phyloP scores from a whole-genome alignment of 441 rosid genomes.

The Brassica hybrid region DNA sequence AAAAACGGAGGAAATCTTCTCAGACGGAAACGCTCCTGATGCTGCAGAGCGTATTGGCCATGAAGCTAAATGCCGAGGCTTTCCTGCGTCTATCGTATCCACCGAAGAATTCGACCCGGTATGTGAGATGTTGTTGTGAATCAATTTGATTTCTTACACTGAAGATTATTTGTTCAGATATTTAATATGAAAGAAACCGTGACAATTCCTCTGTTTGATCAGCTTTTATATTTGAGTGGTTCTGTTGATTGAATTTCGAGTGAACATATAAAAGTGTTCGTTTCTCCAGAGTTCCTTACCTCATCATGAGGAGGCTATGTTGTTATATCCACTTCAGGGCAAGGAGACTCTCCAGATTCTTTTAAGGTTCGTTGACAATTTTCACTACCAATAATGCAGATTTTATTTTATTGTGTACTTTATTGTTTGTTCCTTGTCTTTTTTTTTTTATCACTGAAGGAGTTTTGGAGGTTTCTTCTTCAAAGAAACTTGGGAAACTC shows the following conservation, averaged over 20 bases:
- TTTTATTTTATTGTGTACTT: background rate
- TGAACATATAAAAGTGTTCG: background rate
- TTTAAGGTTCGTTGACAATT: constrained; percentile 48
- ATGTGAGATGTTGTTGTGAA: constrained; percentile 13
- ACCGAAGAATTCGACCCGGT: constrained; percentile 58
- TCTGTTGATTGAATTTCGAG: background rate
- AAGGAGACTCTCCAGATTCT: too few relatives aligned
- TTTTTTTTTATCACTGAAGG: constrained; percentile 45
- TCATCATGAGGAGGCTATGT: too few relatives aligned
- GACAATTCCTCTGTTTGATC: background rate
- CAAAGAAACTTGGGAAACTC: constrained; percentile 59
- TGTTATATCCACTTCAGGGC: too few relatives aligned
- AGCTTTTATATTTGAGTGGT: background rate
- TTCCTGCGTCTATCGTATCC: too few relatives aligned
- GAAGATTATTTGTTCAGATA: background rate
- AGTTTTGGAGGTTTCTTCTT: constrained; percentile 17
- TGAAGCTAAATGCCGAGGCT: too few relatives aligned
- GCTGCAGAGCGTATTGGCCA: too few relatives aligned
- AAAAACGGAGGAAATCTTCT: too few relatives aligned
- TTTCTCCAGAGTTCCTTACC: constrained; percentile 68
- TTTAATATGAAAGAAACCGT: background rate
- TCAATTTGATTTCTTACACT: constrained; percentile 3
- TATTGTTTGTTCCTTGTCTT: constrained; percentile 24
- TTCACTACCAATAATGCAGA: background rate
- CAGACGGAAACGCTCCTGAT: too few relatives aligned